Percentiles rank a stretch among this genome's conserved stretches.
Evolutionary conservation across 306 rosid genomes (phyloP).

Genomic region (Amphicarpaea edgeworthii): DNA sequence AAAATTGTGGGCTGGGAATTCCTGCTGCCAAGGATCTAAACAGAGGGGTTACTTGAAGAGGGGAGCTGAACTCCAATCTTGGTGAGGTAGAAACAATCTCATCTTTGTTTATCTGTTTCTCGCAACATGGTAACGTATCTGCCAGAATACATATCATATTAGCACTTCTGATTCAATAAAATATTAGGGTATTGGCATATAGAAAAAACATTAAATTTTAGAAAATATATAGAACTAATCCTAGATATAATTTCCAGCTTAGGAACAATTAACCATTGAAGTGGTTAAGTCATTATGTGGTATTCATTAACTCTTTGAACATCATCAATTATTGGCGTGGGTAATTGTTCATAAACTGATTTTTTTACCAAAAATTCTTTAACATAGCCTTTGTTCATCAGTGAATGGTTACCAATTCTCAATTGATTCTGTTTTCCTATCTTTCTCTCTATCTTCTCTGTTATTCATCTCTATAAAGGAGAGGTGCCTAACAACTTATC

Average conservation of each 20-base stretch:
- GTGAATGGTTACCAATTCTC: too few species aligned
- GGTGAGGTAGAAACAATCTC: constrained; percentile 60
- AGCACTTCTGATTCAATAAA: constrained; percentile 30
- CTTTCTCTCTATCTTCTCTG: too few species aligned
- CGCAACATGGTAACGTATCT: constrained; percentile 54
- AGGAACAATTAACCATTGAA: background rate
- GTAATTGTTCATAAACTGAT: constrained; percentile 15
- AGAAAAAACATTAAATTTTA: background rate
- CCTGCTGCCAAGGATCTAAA: constrained; percentile 89
- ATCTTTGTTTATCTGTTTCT: constrained; percentile 53
- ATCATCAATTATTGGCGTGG: constrained; percentile 5
- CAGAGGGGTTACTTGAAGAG: constrained; percentile 76
- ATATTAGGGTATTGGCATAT: constrained; percentile 10
- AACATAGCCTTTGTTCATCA: too few species aligned
- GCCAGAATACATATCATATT: constrained; percentile 43
- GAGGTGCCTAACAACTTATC: too few species aligned
- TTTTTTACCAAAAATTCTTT: background rate
- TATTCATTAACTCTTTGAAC: constrained; percentile 4
- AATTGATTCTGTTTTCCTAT: too few species aligned
- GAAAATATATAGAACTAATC: background rate
- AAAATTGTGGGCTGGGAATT: constrained; percentile 90
- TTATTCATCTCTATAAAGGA: too few species aligned
- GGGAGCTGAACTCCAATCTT: constrained; percentile 69
- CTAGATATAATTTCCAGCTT: background rate
- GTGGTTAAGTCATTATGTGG: constrained; percentile 7